phyloP scores from a whole-genome alignment of 164 flowering plant species.

The Berberis thunbergii region DNA sequence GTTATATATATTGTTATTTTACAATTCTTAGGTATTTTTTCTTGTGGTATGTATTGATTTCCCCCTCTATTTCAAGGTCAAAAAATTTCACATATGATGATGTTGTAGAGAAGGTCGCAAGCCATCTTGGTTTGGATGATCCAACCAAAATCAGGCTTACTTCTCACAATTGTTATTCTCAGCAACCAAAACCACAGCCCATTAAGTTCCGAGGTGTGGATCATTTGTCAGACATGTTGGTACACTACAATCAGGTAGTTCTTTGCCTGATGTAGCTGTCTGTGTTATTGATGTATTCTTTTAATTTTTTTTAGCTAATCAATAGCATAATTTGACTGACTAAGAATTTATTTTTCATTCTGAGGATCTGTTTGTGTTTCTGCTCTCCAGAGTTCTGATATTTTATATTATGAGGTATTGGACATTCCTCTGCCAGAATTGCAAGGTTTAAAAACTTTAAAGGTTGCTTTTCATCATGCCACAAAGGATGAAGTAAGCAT shows the following conservation, averaged over 20 bases:
- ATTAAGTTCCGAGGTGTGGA: conserved; percentile 60
- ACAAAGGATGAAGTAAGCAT: conserved; percentile 30
- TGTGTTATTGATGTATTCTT: no score
- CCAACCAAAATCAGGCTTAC: conserved; percentile 77
- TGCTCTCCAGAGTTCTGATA: conserved; percentile 45
- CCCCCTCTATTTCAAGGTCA: conserved; percentile 32
- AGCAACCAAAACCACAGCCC: conserved; percentile 64
- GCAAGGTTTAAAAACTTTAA: conserved; percentile 16
- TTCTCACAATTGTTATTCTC: conserved; percentile 68
- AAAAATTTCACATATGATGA: conserved; percentile 67
- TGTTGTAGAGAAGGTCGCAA: conserved; percentile 74
- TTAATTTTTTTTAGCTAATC: no score
- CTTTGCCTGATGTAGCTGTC: not conserved
- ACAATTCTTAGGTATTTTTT: no score
- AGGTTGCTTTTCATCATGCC: conserved; percentile 43
- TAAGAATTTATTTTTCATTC: not conserved
- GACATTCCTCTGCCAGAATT: no score
- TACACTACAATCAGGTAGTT: conserved; percentile 73
- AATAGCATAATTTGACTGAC: no score
- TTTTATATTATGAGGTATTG: conserved; percentile 73
- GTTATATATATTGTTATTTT: not conserved
- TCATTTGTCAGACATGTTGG: conserved; percentile 61
- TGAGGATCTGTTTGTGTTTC: not conserved
- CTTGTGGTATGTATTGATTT: not conserved
- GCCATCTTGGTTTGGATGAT: conserved; percentile 64